A percentile compares a stretch with the other conserved stretches of the same genome.
Conservation (phyloP, 768 basidiomycete species). For the Mycena belliarum region DNA sequence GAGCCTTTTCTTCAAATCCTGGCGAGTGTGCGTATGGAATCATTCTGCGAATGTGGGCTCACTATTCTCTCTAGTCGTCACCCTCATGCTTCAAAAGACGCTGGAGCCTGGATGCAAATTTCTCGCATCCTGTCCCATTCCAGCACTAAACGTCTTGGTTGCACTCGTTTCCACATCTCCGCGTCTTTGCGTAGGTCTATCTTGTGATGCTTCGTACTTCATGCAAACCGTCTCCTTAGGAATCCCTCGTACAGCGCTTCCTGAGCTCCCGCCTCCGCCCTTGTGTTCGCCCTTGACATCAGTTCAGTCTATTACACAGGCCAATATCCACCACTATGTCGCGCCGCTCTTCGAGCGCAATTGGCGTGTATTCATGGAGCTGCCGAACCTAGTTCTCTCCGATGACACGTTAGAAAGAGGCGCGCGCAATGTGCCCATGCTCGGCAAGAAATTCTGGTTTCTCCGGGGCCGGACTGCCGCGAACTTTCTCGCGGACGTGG, state of each 20-base stretch:
- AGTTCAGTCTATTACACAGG: conserved; percentile 11
- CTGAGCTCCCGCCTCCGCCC: not conserved
- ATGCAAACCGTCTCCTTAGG: not conserved
- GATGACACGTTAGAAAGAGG: not conserved
- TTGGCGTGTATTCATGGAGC: conserved; percentile 14
- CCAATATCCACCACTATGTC: conserved; percentile 11
- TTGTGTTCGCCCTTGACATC: conserved; percentile 1
- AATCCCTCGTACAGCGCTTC: conserved; percentile 6
- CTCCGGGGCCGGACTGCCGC: not conserved
- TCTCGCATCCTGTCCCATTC: conserved; percentile 6
- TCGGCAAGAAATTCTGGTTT: conserved; percentile 19
- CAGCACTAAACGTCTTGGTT: not conserved
- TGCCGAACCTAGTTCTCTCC: conserved; percentile 11
- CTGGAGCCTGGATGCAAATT: conserved; percentile 18
- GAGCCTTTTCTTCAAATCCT: no score
- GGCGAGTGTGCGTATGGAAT: no score
- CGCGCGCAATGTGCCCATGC: conserved; percentile 5
- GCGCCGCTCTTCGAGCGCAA: conserved; percentile 9
- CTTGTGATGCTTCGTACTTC: no score
- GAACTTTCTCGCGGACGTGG: conserved; percentile 8
- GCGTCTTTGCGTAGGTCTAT: not conserved
- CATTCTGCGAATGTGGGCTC: not conserved
- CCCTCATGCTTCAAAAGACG: conserved; percentile 2
- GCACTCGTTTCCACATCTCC: not conserved
- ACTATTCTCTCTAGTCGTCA: not conserved